Evolutionary conservation across 495 filamentous ascomycete species (phyloP), one percentile per base, ranked within the genome.

Genomic region (Talaromyces borbonicus): DNA sequence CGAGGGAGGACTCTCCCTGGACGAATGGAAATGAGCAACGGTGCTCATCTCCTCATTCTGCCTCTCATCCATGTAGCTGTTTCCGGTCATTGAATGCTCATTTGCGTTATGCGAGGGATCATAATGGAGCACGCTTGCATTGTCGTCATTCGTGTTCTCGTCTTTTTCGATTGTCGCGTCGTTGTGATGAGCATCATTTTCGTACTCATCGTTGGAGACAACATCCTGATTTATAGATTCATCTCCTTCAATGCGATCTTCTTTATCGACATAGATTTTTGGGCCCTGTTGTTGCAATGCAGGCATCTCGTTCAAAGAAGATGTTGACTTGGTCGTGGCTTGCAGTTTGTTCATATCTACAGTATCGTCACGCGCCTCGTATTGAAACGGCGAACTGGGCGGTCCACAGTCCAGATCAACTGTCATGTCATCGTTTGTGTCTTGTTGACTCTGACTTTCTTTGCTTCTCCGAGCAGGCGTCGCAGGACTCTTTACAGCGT

Each of bases 41-140:
- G 67, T 67, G 47, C 66, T 69, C 66, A 71, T 68, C 15, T 64
- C 66, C 43, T 71, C 67, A 23, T 71, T 66, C 12, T 53, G 57
- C 25, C 52, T 67, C 26, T 67, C 65, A 35, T 71, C 66, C 45
- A 68, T 53, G 50, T 63, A 53, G 33, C 65, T 68, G 30, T 59
- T 63, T 26, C 45, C 60, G 8, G 60, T 58, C 4, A 51, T 55
- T 8, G 41, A 53, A 12, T 47, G 55, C 0, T 44, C 24, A 39
- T 46, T 7, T 62, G 58, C 11, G 41, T 30, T 5, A n/a, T n/a
- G n/a, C n/a, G n/a, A n/a, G n/a, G 51, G 15, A 30, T 48, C 59
- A 43, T 57, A 51, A 29, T 60, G 49, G 23, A 52, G 35, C 18
- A 61, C 46, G 19, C 57, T 56, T 8, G 55, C 54, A 15, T 62